A percentile compares a stretch with the other conserved stretches of the same genome.
These are phyloP conservation scores for Chernovozyma aurita DNA, from an alignment of 1,139 yeast genomes.

Conservation along the genomic window DNA sequence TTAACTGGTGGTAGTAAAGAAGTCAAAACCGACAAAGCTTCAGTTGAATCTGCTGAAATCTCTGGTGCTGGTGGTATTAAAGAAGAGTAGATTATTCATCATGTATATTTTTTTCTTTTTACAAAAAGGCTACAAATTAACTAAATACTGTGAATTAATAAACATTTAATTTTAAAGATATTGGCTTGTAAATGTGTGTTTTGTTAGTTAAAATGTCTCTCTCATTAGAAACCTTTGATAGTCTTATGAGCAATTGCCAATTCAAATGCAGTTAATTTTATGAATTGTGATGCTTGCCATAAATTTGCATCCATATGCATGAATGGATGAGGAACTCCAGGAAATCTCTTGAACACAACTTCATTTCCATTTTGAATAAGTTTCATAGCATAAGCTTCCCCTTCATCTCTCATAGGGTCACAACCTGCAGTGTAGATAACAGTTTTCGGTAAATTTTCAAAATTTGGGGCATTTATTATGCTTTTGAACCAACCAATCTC, in stretches of 20 bases:
- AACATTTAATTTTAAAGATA: too few relatives aligned
- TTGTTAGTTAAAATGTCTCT: too few relatives aligned
- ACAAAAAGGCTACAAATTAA: too few relatives aligned
- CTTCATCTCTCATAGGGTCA: conserved; percentile 26
- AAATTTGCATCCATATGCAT: conserved; percentile 12
- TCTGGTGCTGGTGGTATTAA: conserved; percentile 89
- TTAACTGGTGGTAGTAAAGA: conserved; percentile 54
- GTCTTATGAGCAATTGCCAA: conserved; percentile 15
- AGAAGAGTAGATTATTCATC: conserved; percentile 58
- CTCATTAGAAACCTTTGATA: conserved; percentile 1
- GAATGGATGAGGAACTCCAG: conserved; percentile 24
- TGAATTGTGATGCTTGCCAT: conserved; percentile 12
- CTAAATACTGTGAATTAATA: background rate
- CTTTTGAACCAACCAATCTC: conserved; percentile 18
- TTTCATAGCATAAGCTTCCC: conserved; percentile 23
- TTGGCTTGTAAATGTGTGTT: too few relatives aligned
- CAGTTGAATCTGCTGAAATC: conserved; percentile 80
- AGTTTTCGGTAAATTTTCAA: conserved; percentile 17
- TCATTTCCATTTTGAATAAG: conserved; percentile 19
- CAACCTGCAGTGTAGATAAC: conserved; percentile 22
- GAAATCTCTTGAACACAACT: conserved; percentile 14
- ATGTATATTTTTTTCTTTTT: background rate
- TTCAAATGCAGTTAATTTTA: conserved; percentile 16
- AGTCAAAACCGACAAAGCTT: conserved; percentile 76
- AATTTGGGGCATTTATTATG: conserved; percentile 17